Percentiles rank a stretch among this genome's conserved stretches.
phyloP scores from a whole-genome alignment of 2,329 filamentous ascomycete species.

The Fusarium staphyleae region DNA sequence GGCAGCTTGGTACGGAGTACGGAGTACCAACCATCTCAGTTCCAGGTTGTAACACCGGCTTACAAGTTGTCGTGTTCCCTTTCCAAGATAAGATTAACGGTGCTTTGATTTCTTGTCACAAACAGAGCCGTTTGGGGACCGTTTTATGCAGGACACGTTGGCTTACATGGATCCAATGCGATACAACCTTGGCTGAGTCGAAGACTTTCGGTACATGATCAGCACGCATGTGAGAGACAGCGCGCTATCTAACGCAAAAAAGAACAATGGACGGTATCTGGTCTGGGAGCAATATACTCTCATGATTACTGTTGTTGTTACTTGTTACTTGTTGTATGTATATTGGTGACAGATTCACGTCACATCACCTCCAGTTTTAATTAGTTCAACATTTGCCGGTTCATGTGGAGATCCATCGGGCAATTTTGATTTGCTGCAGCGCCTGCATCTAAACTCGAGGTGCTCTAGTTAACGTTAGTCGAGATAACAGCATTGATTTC shows the following conservation, averaged over 20 bases:
- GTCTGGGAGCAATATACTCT: too few species aligned
- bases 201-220: background rate
- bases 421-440: background rate
- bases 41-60: too few species aligned
- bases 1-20: too few species aligned
- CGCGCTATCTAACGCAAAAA: background rate
- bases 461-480: background rate
- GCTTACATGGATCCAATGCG: slow-evolving; percentile 8
- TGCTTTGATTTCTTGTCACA: too few species aligned
- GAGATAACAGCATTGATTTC: background rate
- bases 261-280: background rate
- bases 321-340: too few species aligned
- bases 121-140: background rate
- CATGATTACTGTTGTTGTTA: background rate
- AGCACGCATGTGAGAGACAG: background rate
- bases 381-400: too few species aligned
- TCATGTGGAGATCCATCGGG: background rate
- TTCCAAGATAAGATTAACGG: too few species aligned
- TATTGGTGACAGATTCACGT: too few species aligned
- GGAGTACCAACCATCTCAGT: too few species aligned
- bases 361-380: too few species aligned
- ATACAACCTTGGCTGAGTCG: background rate
- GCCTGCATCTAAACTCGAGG: background rate
- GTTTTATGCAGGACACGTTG: slow-evolving; percentile 45
- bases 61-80: too few species aligned